Conservation (phyloP, 164 flowering plant genomes). For the Aristolochia fimbriata region DNA sequence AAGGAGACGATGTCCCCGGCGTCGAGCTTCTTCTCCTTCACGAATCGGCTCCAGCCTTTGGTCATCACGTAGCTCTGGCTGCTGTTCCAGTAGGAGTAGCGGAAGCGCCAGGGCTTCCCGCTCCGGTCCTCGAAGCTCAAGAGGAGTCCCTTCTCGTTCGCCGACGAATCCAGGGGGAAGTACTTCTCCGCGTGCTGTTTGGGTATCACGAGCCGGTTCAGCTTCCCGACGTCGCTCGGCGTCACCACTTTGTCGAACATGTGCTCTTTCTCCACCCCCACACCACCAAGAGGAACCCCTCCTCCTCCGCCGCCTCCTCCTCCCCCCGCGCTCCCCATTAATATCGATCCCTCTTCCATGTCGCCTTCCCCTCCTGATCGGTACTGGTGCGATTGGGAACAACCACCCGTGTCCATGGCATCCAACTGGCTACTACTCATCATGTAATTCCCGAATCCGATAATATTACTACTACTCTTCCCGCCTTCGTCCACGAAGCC, state of each 20-base stretch:
- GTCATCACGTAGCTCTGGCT: conserved; percentile 99
- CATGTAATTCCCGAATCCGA: too few species aligned
- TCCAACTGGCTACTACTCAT: not conserved
- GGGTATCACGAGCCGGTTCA: conserved; percentile 84
- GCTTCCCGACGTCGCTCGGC: conserved; percentile 94
- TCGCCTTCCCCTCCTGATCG: too few species aligned
- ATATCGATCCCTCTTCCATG: too few species aligned
- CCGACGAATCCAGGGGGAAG: conserved; percentile 67
- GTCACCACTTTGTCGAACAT: conserved; percentile 97
- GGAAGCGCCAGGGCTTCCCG: conserved; percentile 82
- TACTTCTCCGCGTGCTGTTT: conserved; percentile 96
- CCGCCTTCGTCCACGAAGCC: too few species aligned
- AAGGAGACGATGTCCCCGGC: conserved; percentile 92
- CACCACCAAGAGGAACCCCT: not conserved
- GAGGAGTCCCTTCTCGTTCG: conserved; percentile 69
- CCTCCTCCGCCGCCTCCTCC: not conserved
- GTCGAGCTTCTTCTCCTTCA: conserved; percentile 87
- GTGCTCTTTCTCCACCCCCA: conserved; percentile 47
- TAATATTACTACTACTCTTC: too few species aligned
- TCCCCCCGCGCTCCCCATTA: too few species aligned
- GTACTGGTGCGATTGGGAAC: not conserved
- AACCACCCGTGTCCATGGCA: not conserved
- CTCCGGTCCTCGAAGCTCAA: conserved; percentile 73
- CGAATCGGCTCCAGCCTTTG: conserved; percentile 96
- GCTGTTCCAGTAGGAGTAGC: conserved; percentile 97